phyloP scores from a whole-genome alignment of 208 protist genomes.

The Zelonia costaricensis region DNA sequence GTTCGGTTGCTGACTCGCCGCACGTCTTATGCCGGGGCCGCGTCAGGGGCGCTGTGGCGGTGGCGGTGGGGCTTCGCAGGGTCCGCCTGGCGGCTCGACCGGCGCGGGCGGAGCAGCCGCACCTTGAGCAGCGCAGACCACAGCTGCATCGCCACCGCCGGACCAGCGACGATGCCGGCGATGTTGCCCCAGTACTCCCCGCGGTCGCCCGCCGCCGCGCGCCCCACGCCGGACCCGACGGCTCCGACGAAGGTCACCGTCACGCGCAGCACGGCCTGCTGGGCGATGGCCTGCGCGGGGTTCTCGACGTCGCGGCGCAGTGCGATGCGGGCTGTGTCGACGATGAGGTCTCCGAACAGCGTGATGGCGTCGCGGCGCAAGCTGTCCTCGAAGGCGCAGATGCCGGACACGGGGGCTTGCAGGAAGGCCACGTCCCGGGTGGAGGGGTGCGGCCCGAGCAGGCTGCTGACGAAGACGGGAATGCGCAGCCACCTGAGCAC shows the following conservation, averaged over 20 bases:
- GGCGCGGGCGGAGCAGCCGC: slow-evolving; percentile 17
- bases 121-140: slow-evolving; percentile 12
- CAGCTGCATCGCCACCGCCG: slow-evolving; percentile 29
- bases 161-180: slow-evolving; percentile 36
- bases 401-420: slow-evolving; percentile 20
- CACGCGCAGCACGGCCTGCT: slow-evolving; percentile 33
- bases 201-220: slow-evolving; percentile 38
- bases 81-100: slow-evolving; percentile 2
- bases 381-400: slow-evolving; percentile 60
- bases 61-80: slow-evolving; percentile 14
- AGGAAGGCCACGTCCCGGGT: slow-evolving; percentile 46
- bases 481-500: slow-evolving; percentile 46
- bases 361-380: slow-evolving; percentile 57
- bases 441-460: slow-evolving; percentile 45
- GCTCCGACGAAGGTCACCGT: slow-evolving; percentile 40
- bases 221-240: slow-evolving; percentile 51
- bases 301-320: slow-evolving; percentile 25
- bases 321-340: slow-evolving; percentile 50
- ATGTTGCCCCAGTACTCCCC: slow-evolving; percentile 84
- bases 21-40: too few relatives aligned
- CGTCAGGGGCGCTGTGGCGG: slow-evolving; percentile 5
- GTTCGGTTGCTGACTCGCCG: too few relatives aligned
- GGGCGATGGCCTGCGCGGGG: slow-evolving; percentile 15
- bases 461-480: slow-evolving; percentile 52
- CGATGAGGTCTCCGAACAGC: slow-evolving; percentile 50